Evolutionary conservation across 23 red algal genomes (phyloP).

Genomic region (Gracilaria domingensis): DNA sequence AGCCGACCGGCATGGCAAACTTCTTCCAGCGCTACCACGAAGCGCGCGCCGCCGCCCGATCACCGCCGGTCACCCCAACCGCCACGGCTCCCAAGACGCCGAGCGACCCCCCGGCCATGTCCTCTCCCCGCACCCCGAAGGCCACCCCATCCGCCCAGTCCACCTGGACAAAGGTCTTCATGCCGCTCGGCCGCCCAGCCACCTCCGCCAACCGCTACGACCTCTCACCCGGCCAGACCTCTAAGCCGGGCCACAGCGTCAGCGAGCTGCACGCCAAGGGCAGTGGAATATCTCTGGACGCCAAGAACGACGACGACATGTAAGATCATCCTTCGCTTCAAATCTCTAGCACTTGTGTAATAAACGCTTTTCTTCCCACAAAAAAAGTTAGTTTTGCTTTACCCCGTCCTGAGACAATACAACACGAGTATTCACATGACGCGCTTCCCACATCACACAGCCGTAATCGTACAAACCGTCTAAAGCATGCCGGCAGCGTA

Average conservation of each 20-base stretch:
- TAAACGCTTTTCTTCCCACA: background rate
- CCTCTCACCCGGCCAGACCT: constrained; percentile 51
- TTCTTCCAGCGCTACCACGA: constrained; percentile 65
- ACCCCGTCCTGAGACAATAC: too few relatives aligned
- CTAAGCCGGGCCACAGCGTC: constrained; percentile 60
- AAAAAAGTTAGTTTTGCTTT: background rate
- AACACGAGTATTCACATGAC: background rate
- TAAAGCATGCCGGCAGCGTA: constrained; percentile 32
- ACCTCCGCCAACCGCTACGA: constrained; percentile 72
- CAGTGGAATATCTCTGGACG: constrained; percentile 46
- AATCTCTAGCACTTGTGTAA: background rate
- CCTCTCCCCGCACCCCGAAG: background rate
- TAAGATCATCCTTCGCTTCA: background rate
- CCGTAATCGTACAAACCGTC: background rate
- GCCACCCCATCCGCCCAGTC: constrained; percentile 15
- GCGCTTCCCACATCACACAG: background rate
- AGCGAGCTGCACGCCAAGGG: constrained; percentile 74
- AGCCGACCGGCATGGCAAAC: constrained; percentile 58
- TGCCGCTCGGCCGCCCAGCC: constrained; percentile 47
- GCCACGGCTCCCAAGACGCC: constrained; percentile 10
- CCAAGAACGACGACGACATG: constrained; percentile 50
- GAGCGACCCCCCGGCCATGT: constrained; percentile 23
- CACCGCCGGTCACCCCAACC: constrained; percentile 32
- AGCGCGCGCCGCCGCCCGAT: constrained; percentile 8
- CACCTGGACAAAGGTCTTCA: constrained; percentile 67